Conservation (phyloP, 192 early-diverging fungal species). For the Umbelopsis sp. region DNA sequence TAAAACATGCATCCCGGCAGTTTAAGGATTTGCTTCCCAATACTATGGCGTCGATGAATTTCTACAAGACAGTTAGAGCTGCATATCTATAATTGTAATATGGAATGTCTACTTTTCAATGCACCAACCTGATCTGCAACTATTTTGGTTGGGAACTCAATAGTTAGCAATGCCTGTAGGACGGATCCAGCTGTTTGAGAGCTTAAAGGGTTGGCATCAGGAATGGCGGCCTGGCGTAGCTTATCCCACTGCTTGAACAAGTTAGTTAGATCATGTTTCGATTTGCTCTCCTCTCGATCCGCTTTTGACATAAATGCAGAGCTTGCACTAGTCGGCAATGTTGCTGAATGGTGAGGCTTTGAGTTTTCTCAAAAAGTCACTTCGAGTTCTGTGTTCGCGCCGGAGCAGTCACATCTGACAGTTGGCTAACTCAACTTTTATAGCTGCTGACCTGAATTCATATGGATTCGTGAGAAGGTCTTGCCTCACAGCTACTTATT, state of each 20-base stretch:
- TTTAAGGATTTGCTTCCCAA: conserved; percentile 23
- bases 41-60: conserved; percentile 30
- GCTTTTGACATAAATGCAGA: background rate
- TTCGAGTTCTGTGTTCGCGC: background rate
- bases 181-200: background rate
- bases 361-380: background rate
- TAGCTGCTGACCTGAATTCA: background rate
- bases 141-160: conserved; percentile 2
- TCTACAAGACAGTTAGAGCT: background rate
- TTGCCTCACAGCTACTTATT: too few species aligned
- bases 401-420: conserved; percentile 1
- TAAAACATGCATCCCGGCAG: conserved; percentile 1
- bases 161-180: background rate
- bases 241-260: background rate
- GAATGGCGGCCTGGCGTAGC: background rate
- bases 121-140: conserved; percentile 7
- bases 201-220: background rate
- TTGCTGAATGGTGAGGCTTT: background rate
- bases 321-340: background rate
- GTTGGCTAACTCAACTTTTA: background rate
- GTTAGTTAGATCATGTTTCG: background rate
- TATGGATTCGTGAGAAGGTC: background rate
- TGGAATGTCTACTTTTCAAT: background rate
- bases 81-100: background rate
- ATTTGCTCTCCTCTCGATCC: background rate